Evolutionary conservation across 164 flowering plant genomes (phyloP).

Genomic region (Piper longum): DNA sequence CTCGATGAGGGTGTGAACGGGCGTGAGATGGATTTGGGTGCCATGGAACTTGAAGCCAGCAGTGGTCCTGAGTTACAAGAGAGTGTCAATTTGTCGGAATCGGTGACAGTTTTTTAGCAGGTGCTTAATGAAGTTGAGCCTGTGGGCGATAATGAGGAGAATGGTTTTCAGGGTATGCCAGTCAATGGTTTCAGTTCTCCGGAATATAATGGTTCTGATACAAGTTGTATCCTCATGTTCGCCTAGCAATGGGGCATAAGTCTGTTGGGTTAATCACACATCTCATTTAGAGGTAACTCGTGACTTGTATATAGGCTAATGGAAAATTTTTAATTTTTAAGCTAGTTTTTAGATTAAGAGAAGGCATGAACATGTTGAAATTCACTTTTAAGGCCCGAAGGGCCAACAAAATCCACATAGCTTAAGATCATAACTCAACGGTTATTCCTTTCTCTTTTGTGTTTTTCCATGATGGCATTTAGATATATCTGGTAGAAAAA

Average conservation of each 20-base stretch:
- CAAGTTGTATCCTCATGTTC: slow-evolving; percentile 33
- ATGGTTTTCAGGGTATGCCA: slow-evolving; percentile 15
- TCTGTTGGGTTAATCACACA: too few relatives aligned
- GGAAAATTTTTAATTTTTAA: too few relatives aligned
- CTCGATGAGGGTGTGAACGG: slow-evolving; percentile 6
- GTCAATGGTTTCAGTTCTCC: slow-evolving; percentile 9
- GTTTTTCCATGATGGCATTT: slow-evolving; percentile 26
- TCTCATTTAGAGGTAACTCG: too few relatives aligned
- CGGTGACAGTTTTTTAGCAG: slow-evolving; percentile 13
- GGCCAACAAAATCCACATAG: background rate
- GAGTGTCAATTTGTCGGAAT: slow-evolving; percentile 18
- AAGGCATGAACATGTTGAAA: too few relatives aligned
- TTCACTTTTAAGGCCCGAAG: too few relatives aligned
- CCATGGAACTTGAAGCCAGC: slow-evolving; percentile 17
- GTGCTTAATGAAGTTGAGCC: slow-evolving; percentile 7
- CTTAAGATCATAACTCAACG: slow-evolving; percentile 3
- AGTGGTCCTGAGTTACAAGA: slow-evolving; percentile 11
- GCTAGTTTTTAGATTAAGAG: too few relatives aligned
- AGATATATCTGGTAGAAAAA: slow-evolving; percentile 63
- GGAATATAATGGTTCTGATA: slow-evolving; percentile 14
- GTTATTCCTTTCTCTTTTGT: background rate
- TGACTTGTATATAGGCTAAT: too few relatives aligned
- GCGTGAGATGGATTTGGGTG: slow-evolving; percentile 7
- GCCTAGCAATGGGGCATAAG: slow-evolving; percentile 44
- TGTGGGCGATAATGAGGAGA: slow-evolving; percentile 12